Evolutionary conservation across 2,329 filamentous ascomycete genomes (phyloP), one percentile per base, ranked within the genome.

Genomic region (Xylaria sp.): DNA sequence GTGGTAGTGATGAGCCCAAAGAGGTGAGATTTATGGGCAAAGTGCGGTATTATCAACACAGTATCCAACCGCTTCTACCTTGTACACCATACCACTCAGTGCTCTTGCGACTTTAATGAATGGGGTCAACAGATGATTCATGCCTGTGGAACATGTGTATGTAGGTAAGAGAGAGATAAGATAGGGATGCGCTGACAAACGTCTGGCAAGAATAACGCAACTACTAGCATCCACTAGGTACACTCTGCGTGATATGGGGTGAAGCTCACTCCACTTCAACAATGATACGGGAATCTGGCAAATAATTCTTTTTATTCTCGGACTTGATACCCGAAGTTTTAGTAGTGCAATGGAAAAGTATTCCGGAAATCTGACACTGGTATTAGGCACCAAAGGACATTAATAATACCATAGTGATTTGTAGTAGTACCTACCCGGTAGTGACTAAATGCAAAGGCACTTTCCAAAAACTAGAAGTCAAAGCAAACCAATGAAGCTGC

Each of bases 331-430:
- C 54, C 39, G 32, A 63, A 42, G 24, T 30, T 27, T 19, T 21
- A 4, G 21, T 48, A 24, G 19, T 24, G 47, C 30, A 50, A 56
- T 32, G n/a, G n/a, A 5, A 53, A 47, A 47, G 32, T 30, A n/a
- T 27, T 48, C 17, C 2, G n/a, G 32, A 45, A n/a, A 24, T 5
- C 47, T 17, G n/a, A 12, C 32, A 1, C 34, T 58, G 34, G 32
- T 24, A 51, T 69, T 36, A 69, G 67, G 67, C 67, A 69, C 56
- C 67, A 66, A 27, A 69, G 66, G 48, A 48, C 24, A 61, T 62
- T 67, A 64, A 17, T 67, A 67, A 63, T 64, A 21, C 17, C 27
- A 27, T 21, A 11, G 47, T 27, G 47, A n/a, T 32, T 48, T 50
- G 21, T 7, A 11, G 21, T 7, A 11, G 34, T 36, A 36, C 24